Percentiles rank a stretch among this genome's conserved stretches.
Conservation (phyloP, 805 yeast genomes). For the Zygosaccharomyces rouxii region DNA sequence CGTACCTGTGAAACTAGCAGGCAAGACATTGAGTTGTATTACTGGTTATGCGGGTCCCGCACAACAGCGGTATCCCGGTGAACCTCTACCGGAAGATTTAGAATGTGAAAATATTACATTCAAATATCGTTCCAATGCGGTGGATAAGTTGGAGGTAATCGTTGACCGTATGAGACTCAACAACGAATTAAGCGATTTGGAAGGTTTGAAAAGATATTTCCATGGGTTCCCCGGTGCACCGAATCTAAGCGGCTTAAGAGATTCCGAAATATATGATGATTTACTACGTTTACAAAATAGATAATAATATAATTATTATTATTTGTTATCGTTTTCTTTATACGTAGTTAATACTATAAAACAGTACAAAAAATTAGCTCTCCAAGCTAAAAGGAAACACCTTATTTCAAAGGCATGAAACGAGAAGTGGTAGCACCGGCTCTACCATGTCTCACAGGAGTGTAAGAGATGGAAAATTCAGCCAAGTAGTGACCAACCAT, state of each 20-base stretch:
- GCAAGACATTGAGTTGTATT: constrained; percentile 34
- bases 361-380: background rate
- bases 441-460: constrained; percentile 99
- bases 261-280: constrained; percentile 73
- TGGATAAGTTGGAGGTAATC: constrained; percentile 46
- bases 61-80: constrained; percentile 30
- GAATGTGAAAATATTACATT: constrained; percentile 43
- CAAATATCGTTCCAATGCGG: constrained; percentile 40
- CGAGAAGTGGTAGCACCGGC: constrained; percentile 79
- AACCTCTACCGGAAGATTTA: constrained; percentile 32
- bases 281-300: constrained; percentile 34
- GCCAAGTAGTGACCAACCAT: constrained; percentile 99
- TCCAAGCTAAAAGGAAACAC: background rate
- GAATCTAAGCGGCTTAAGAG: constrained; percentile 54
- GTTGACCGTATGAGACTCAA: constrained; percentile 61
- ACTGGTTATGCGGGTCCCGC: constrained; percentile 39
- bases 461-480: constrained; percentile 99
- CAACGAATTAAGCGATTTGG: constrained; percentile 64
- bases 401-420: constrained; percentile 68
- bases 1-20: constrained; percentile 34
- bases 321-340: background rate
- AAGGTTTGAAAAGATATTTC: constrained; percentile 60
- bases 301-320: constrained; percentile 2
- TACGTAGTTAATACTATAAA: constrained; percentile 7
- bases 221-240: constrained; percentile 82